These are phyloP conservation scores for Ogataea corticis DNA, from an alignment of 805 yeast species.

Conservation along the genomic window DNA sequence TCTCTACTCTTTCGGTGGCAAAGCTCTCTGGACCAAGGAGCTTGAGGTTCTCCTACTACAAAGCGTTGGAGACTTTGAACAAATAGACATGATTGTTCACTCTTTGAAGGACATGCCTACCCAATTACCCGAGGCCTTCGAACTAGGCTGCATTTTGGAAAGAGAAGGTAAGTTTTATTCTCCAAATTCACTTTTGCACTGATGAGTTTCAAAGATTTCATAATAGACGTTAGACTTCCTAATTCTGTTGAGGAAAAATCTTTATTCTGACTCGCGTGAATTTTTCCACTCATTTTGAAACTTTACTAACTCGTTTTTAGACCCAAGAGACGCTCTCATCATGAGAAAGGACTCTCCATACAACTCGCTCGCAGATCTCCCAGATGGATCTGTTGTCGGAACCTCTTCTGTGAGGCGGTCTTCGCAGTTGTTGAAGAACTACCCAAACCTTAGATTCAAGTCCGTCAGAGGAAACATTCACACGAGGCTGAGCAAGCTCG, in stretches of 20 bases:
- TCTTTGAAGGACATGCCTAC: conserved; percentile 94
- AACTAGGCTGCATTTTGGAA: conserved; percentile 79
- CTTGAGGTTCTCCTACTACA: conserved; percentile 76
- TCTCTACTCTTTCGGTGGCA: conserved; percentile 92
- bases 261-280: conserved; percentile 15
- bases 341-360: conserved; percentile 69
- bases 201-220: conserved; percentile 30
- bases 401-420: conserved; percentile 93
- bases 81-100: conserved; percentile 88
- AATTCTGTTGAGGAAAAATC: conserved; percentile 33
- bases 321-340: conserved; percentile 89
- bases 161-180: conserved; percentile 53
- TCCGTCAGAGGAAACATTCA: conserved; percentile 83
- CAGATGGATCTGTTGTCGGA: conserved; percentile 85
- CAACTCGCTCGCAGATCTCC: conserved; percentile 69
- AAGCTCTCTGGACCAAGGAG: conserved; percentile 95
- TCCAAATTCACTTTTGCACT: conserved; percentile 5
- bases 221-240: conserved; percentile 42
- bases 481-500: conserved; percentile 81
- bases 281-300: not conserved
- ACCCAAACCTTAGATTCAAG: conserved; percentile 76
- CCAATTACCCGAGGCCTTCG: conserved; percentile 82
- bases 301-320: conserved; percentile 36
- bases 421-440: conserved; percentile 79
- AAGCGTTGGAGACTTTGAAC: conserved; percentile 59